Evolutionary conservation across 1,139 yeast genomes (phyloP), one percentile per base, ranked within the genome.

Genomic region (Geotrichum carabidarum): DNA sequence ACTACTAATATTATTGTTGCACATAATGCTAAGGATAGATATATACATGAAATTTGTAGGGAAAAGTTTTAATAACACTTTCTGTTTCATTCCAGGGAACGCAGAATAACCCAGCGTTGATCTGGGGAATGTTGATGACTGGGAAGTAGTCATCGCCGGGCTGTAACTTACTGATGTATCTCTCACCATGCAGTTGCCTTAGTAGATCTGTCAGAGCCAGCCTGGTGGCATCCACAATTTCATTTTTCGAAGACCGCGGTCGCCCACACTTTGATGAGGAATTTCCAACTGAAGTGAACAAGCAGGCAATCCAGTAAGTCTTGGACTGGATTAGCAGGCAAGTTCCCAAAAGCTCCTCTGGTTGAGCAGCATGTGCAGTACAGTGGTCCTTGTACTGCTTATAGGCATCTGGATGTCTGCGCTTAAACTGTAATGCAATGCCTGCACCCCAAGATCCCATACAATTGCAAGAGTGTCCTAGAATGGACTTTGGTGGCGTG

Each of bases 401-500:
- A 61, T 77, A 82, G 1, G 88, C 76, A 0, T 71, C 63, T 1
- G 87, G 88, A 64, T 74, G 84, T 53, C 73, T 66, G 32, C 62
- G 59, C 37, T 74, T 73, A 65, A 86, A 81, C 8, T 68, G 73
- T 1, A 73, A 73, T 0, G 91, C 93, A 1, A 88, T 80, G 0
- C 96, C 96, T 0, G 87, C 93, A 3, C 95, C 94, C 96, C 96
- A 88, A 0, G 77, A 66, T 0, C 95, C 96, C 36, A 76, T 74
- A 53, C 90, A 83, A 64, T 88, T 88, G 65, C 95, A 88, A 0
- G 95, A 83, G 66, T 88, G 95, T 1, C 84, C 85, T 9, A 81
- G 69, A 2, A 83, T 68, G 0, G 78, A 71, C 0, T 69, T 65
- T 1, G 69, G 55, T 0, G 71, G 64, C 27, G 77, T 74, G 17